Base-by-base conservation (phyloP, 192 early-diverging fungal genomes). In the Chytriomyces sp. region DNA sequence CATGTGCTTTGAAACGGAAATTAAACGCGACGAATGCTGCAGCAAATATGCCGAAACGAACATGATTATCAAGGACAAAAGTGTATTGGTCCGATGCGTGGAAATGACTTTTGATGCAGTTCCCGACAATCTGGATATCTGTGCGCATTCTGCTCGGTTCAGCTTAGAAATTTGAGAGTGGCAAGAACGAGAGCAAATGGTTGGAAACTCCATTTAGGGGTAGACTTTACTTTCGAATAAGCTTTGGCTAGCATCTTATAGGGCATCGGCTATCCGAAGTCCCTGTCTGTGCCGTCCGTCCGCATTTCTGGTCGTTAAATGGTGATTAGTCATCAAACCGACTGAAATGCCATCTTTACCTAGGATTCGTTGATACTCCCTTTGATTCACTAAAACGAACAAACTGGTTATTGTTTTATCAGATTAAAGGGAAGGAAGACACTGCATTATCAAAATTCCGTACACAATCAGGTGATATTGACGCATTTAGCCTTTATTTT, bases 131-230 rank as follows among this genome's bases (percentile, higher is more conserved):
- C 58, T 83, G 26, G 68, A 55, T 26, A 19, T 55, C 0, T 66
- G 22, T 66, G 39, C 49, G 30, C 73, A n/a, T 74, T 34, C 37
- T 54, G 62, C 41, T 71, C 72, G 7, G 65, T 82, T 28, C 52
- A 81, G 69, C 64, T 84, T 40, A 78, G 80, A 30, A 80, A 82
- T 53, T 55, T 82, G 39, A 82, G 77, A 40, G 76, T 81, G 33
- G 79, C 80, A 4, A 61, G 70, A 19, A 80, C 78, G 3, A 72
- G 73, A 39, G 69, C 70, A n/a, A 82, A 82, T 56, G 33, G 6
- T 32, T 77, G 76, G 77, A 80, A 8, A 39, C 71, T 32, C 79
- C 80, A 36, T 82, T 84, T 73, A 82, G 82, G 82, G 80, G 80
- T 82, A 36, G 72, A 72, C 5, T 84, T 79, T 41, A 52, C 14